Percentiles rank a stretch among this genome's conserved stretches.
Evolutionary conservation across 2,329 filamentous ascomycete species (phyloP).

Genomic region (Aspergillus tamarii): DNA sequence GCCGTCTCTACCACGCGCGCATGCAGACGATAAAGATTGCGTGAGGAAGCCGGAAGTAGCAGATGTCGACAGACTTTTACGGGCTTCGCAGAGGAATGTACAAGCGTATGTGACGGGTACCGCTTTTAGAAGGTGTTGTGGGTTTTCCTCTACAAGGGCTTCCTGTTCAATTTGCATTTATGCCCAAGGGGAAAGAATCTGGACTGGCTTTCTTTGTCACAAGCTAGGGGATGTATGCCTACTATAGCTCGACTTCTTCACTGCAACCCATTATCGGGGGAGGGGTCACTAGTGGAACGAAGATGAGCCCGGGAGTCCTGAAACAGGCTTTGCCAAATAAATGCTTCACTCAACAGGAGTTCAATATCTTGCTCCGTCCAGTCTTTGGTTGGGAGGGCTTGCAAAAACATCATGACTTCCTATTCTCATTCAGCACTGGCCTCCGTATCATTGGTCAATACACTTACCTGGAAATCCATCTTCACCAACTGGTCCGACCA

Average conservation of each 20-base stretch:
- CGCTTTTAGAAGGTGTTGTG: slow-evolving; percentile 78
- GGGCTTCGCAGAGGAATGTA: slow-evolving; percentile 75
- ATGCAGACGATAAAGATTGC: slow-evolving; percentile 81
- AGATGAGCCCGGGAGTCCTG: slow-evolving; percentile 92
- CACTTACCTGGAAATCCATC: slow-evolving; percentile 81
- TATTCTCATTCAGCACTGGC: slow-evolving; percentile 49
- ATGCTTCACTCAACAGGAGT: slow-evolving; percentile 90
- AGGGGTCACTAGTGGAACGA: slow-evolving; percentile 39
- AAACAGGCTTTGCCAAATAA: slow-evolving; percentile 98
- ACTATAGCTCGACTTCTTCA: slow-evolving; percentile 40
- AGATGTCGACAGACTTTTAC: slow-evolving; percentile 80
- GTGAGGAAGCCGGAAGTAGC: slow-evolving; percentile 80
- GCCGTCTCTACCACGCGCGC: slow-evolving; percentile 44
- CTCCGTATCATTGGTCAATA: background rate
- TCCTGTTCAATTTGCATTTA: slow-evolving; percentile 74
- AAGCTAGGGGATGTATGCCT: slow-evolving; percentile 23
- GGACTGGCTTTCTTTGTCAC: slow-evolving; percentile 8
- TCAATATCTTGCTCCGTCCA: slow-evolving; percentile 99
- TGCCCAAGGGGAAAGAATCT: background rate
- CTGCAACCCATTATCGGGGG: slow-evolving; percentile 39
- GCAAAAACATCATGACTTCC: slow-evolving; percentile 99
- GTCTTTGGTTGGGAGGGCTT: slow-evolving; percentile 85
- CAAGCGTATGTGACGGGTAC: slow-evolving; percentile 86
- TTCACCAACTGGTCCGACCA: slow-evolving; percentile 94
- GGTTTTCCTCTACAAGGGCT: slow-evolving; percentile 88